Conservation (phyloP, 257 asterid genomes). For the Fraxinus cuspidata region DNA sequence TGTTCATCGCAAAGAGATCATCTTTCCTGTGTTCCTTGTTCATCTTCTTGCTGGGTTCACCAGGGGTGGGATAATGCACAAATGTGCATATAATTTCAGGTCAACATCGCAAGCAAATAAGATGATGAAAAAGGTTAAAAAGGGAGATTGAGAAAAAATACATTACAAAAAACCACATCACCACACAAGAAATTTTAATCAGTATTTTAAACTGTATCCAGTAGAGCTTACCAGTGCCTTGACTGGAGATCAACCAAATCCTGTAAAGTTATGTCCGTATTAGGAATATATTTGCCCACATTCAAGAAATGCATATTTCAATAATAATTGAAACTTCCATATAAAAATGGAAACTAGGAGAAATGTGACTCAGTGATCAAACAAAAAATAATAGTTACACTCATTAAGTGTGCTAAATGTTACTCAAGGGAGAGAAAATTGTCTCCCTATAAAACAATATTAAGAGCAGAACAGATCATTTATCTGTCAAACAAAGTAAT, state of each 20-base stretch:
- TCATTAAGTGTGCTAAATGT: slow-evolving; percentile 22
- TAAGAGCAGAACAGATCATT: background rate
- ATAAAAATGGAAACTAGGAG: background rate
- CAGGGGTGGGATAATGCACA: slow-evolving; percentile 7
- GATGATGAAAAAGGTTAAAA: slow-evolving; percentile 5
- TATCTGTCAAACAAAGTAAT: background rate
- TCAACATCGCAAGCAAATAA: background rate
- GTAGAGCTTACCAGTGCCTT: slow-evolving; percentile 39
- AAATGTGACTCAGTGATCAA: slow-evolving; percentile 7
- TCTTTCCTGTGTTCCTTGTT: background rate
- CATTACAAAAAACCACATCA: background rate
- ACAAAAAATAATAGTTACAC: slow-evolving; percentile 5
- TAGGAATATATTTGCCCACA: slow-evolving; percentile 19
- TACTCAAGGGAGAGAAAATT: slow-evolving; percentile 10
- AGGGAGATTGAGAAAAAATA: slow-evolving; percentile 17
- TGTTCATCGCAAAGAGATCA: background rate
- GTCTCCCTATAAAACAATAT: background rate
- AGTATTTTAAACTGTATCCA: slow-evolving; percentile 8
- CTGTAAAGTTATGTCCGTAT: slow-evolving; percentile 38
- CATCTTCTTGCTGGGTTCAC: slow-evolving; percentile 5
- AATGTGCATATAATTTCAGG: background rate
- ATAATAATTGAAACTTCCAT: slow-evolving; percentile 2
- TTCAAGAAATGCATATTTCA: slow-evolving; percentile 7
- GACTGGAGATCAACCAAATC: slow-evolving; percentile 42
- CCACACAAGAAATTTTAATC: slow-evolving; percentile 4